These are phyloP conservation scores for Zygosaccharomyces sapae DNA, from an alignment of 1,139 yeast species.

Conservation along the genomic window DNA sequence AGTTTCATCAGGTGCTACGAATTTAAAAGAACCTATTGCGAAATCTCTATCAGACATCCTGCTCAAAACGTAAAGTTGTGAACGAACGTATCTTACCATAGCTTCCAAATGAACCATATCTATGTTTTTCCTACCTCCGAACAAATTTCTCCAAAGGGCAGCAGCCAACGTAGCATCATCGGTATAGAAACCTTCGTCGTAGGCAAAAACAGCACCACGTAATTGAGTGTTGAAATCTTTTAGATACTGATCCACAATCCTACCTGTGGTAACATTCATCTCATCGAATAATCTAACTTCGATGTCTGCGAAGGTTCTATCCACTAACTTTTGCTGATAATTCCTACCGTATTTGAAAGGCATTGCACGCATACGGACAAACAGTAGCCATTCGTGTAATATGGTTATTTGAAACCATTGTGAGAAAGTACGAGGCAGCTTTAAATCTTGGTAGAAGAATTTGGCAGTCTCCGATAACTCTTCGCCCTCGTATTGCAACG, in stretches of 20 bases:
- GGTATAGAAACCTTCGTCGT: slow-evolving; percentile 85
- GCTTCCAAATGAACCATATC: slow-evolving; percentile 86
- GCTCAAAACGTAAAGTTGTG: slow-evolving; percentile 81
- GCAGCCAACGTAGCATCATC: slow-evolving; percentile 82
- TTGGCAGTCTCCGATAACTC: slow-evolving; percentile 59
- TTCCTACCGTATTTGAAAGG: slow-evolving; percentile 84
- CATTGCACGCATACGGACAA: slow-evolving; percentile 93
- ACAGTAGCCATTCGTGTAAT: slow-evolving; percentile 88
- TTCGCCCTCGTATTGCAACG: slow-evolving; percentile 68
- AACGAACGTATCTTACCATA: slow-evolving; percentile 78
- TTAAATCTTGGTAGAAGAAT: slow-evolving; percentile 75
- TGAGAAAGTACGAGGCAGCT: slow-evolving; percentile 78
- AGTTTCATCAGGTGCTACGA: slow-evolving; percentile 78
- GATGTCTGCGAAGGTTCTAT: slow-evolving; percentile 83
- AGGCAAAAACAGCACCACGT: slow-evolving; percentile 83
- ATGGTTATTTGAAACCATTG: slow-evolving; percentile 94
- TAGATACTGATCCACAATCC: slow-evolving; percentile 79
- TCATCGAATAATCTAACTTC: slow-evolving; percentile 82
- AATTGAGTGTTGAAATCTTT: slow-evolving; percentile 88
- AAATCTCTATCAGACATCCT: slow-evolving; percentile 86
- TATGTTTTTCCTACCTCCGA: slow-evolving; percentile 77
- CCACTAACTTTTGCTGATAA: slow-evolving; percentile 89
- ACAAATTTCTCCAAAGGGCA: slow-evolving; percentile 88
- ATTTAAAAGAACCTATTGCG: slow-evolving; percentile 82
- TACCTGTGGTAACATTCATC: slow-evolving; percentile 75